phyloP scores from a whole-genome alignment of 129 eudicot species.

The Logfia minima region DNA sequence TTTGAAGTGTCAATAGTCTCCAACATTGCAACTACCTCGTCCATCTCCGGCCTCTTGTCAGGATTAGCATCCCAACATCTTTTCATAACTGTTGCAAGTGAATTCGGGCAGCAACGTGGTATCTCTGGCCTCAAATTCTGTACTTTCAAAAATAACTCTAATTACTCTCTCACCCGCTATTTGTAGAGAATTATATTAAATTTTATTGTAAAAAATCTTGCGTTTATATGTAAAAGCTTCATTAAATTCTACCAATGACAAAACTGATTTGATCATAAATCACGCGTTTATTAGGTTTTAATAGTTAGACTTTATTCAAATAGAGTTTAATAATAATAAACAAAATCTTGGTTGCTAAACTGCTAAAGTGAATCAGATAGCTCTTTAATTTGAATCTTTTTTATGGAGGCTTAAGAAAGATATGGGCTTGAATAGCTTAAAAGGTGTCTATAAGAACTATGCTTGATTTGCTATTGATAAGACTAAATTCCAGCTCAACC shows the following conservation, averaged over 20 bases:
- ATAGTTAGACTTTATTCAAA: background rate
- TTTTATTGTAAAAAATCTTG: background rate
- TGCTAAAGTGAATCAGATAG: too few species aligned
- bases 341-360: too few species aligned
- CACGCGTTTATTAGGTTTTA: background rate
- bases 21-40: slow-evolving; percentile 72
- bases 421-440: background rate
- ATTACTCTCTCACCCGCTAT: too few species aligned
- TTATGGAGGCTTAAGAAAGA: background rate
- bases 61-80: slow-evolving; percentile 91
- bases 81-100: slow-evolving; percentile 77
- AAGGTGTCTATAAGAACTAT: background rate
- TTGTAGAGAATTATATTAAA: background rate
- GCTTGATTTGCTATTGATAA: background rate
- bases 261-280: too few species aligned
- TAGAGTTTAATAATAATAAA: too few species aligned
- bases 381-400: background rate
- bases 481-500: background rate
- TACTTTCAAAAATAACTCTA: background rate
- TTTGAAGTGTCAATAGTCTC: slow-evolving; percentile 87
- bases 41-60: slow-evolving; percentile 89
- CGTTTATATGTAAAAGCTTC: background rate
- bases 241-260: background rate
- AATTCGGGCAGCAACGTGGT: slow-evolving; percentile 91
- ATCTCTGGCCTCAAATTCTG: slow-evolving; percentile 94